Base-by-base conservation (phyloP, 176 grass and related monocot species). In the Triticum urartu region DNA sequence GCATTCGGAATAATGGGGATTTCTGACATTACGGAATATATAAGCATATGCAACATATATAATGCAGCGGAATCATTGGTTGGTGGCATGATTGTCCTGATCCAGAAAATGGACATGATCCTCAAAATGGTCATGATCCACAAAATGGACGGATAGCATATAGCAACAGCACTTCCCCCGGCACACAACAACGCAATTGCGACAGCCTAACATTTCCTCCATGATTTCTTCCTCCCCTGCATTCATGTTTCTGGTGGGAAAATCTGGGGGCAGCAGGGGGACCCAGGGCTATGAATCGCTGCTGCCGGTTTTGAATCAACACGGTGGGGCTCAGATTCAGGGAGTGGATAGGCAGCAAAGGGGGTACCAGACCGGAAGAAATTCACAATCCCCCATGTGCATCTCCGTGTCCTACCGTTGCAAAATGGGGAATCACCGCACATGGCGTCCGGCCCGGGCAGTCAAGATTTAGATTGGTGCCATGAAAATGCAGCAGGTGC, bases 361-460 rank as follows among this genome's bases (percentile, higher is more conserved):
- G 83, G 33, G 83, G 33, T 71, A 22, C 82, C 54, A 11, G 34
- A 58, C 68, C 50, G 14, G 64, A 83, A 10, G 17, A 48, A 77
- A 60, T 85, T 87, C 74, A 93, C 64, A 88, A 82, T 28, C 52
- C 11, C 63, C 81, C 91, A 90, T 93, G 85, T 93, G 91, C 81
- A 85, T 10, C 64, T 15, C 75, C 75, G 81, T 87, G 84, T 83
- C 82, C 81, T 83, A 85, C 81, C 69, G 82, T 90, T 87, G 82
- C 77, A 22, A 92, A 85, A 77, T 71, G 64, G 77, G 76, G 91
- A 93, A 93, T 93, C 91, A 87, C 91, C 78, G 81, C 91, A 93
- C 88, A 90, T 93, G 91, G 81, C 24, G 88, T 81, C 88, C 85
- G 76, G 40, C 85, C 20, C 50, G 40, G 14, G 77, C 81, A 50